These are phyloP conservation scores for Cercospora citrullina DNA, from an alignment of 2,329 filamentous ascomycete species.

Conservation along the genomic window DNA sequence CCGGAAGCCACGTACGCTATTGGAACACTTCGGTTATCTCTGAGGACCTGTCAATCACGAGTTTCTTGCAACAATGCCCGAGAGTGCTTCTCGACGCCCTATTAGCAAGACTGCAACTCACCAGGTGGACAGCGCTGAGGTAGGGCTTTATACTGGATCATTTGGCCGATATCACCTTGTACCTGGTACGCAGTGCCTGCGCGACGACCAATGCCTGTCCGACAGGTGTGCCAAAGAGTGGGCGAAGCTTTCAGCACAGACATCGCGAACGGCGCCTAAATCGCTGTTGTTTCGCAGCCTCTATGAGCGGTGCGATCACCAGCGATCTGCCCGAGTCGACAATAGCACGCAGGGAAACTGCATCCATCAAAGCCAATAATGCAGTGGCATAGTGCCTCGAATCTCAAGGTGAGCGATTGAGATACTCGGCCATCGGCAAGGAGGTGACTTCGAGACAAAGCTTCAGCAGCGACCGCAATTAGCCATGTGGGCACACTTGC, in stretches of 20 bases:
- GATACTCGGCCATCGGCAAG: not conserved
- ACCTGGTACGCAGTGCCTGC: not conserved
- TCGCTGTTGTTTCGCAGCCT: not conserved
- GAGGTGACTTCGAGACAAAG: not conserved
- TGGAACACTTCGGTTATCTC: not conserved
- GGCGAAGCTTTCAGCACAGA: not conserved
- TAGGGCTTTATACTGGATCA: not conserved
- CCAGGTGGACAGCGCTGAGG: not conserved
- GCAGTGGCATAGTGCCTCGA: not conserved
- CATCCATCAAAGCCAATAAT: not conserved
- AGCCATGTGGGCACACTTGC: not conserved
- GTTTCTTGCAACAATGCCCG: not conserved
- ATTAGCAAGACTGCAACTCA: not conserved
- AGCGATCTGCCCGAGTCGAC: not conserved
- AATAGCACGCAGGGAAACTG: not conserved
- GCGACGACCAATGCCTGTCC: not conserved
- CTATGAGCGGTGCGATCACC: not conserved
- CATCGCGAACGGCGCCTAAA: not conserved
- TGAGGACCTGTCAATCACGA: not conserved
- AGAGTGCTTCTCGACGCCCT: not conserved
- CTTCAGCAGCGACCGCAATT: not conserved
- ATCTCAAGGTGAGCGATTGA: not conserved
- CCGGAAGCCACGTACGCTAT: not conserved
- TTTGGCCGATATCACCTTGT: not conserved
- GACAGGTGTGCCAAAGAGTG: not conserved